phyloP scores from a whole-genome alignment of 2,329 filamentous ascomycete genomes.

The Fusarium sp. region DNA sequence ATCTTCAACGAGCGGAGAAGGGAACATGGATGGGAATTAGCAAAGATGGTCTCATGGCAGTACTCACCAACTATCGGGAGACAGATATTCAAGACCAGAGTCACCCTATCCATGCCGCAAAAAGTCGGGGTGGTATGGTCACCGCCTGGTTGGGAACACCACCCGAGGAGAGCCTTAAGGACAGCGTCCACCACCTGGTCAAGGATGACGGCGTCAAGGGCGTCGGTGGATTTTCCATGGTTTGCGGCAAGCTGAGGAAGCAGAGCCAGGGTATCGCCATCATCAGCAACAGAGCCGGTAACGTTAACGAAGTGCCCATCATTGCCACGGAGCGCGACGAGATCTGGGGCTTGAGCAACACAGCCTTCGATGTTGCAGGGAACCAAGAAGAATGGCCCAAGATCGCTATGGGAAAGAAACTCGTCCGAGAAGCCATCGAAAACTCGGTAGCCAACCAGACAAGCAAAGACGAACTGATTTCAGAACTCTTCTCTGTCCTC shows the following conservation, averaged over 20 bases:
- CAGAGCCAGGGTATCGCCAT: slow-evolving; percentile 66
- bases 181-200: slow-evolving; percentile 65
- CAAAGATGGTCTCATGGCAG: slow-evolving; percentile 67
- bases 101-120: slow-evolving; percentile 64
- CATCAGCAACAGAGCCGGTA: slow-evolving; percentile 69
- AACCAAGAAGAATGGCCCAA: slow-evolving; percentile 68
- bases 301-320: slow-evolving; percentile 66
- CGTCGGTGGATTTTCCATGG: slow-evolving; percentile 73
- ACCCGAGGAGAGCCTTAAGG: slow-evolving; percentile 58
- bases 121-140: slow-evolving; percentile 72
- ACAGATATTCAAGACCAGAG: slow-evolving; percentile 58
- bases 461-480: slow-evolving; percentile 61
- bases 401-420: slow-evolving; percentile 62
- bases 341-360: slow-evolving; percentile 72
- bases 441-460: slow-evolving; percentile 51
- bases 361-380: slow-evolving; percentile 60
- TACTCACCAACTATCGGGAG: slow-evolving; percentile 76
- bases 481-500: slow-evolving; percentile 64
- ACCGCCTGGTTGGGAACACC: slow-evolving; percentile 69
- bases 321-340: slow-evolving; percentile 63
- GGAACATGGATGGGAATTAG: slow-evolving; percentile 76
- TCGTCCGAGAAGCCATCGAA: slow-evolving; percentile 57
- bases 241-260: slow-evolving; percentile 69
- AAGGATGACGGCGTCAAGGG: slow-evolving; percentile 65
- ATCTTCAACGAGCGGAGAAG: slow-evolving; percentile 69